phyloP scores from a whole-genome alignment of 305 asterid species.

The Euphrasia arctica region DNA sequence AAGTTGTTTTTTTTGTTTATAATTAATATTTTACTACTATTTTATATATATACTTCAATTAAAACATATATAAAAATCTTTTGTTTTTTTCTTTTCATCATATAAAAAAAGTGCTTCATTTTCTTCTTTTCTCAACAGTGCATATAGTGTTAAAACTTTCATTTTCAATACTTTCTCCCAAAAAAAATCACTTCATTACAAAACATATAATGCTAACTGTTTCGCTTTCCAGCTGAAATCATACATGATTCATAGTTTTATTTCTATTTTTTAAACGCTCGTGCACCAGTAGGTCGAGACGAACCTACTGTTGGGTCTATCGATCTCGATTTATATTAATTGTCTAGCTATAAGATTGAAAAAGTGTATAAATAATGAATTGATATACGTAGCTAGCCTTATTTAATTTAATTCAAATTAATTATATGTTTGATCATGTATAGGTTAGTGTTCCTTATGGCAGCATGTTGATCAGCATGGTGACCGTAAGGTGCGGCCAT shows the following conservation, averaged over 20 bases:
- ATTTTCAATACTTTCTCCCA: background rate
- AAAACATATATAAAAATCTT: background rate
- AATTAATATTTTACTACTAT: constrained; percentile 28
- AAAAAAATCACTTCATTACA: background rate
- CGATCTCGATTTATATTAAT: background rate
- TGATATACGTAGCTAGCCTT: too few species aligned
- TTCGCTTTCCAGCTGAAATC: too few species aligned
- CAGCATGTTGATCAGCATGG: constrained; percentile 48
- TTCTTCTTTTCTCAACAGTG: background rate
- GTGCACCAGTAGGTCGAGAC: background rate
- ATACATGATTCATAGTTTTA: background rate
- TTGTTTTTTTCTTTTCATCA: background rate
- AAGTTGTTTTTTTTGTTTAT: background rate
- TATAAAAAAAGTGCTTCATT: constrained; percentile 11
- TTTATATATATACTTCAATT: constrained; percentile 10
- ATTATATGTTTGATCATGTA: too few species aligned
- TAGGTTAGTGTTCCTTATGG: constrained; percentile 63
- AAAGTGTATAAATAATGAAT: too few species aligned
- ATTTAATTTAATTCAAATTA: too few species aligned
- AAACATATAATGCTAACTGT: background rate
- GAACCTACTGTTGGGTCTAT: background rate
- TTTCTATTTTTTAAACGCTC: background rate
- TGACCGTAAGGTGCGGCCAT: constrained; percentile 93
- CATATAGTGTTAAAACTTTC: background rate
- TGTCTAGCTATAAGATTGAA: background rate